Percentiles rank a stretch among this genome's conserved stretches.
Evolutionary conservation across 768 basidiomycete genomes (phyloP).

Genomic region (Dendrothele bispora): DNA sequence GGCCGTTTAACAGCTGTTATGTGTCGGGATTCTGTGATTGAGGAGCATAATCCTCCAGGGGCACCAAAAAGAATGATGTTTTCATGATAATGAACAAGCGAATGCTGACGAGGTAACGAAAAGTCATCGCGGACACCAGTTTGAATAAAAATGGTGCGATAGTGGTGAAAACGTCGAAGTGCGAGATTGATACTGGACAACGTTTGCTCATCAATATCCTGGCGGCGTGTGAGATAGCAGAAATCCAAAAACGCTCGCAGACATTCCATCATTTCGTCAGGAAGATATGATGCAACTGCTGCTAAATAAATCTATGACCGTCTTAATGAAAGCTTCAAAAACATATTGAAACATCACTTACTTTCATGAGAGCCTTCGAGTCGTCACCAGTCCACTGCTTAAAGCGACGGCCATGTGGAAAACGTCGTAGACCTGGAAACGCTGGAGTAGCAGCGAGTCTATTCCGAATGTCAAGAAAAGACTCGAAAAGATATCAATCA

Average conservation of each 20-base stretch:
- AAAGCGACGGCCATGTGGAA: slow-evolving; percentile 16
- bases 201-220: slow-evolving; percentile 9
- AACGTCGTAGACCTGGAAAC: slow-evolving; percentile 12
- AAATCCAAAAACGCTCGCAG: slow-evolving; percentile 23
- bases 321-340: no score
- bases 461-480: neutral
- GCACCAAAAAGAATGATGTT: slow-evolving; percentile 15
- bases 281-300: slow-evolving; percentile 21
- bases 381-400: slow-evolving; percentile 21
- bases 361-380: slow-evolving; percentile 23
- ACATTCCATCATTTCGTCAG: slow-evolving; percentile 14
- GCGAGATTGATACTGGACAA: slow-evolving; percentile 11
- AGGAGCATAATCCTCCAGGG: slow-evolving; percentile 20
- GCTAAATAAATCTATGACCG: slow-evolving; percentile 21
- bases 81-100: slow-evolving; percentile 15
- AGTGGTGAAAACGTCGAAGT: slow-evolving; percentile 10
- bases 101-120: slow-evolving; percentile 18
- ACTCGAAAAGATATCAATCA: neutral
- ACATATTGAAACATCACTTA: neutral
- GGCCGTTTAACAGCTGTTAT: slow-evolving; percentile 17
- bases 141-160: slow-evolving; percentile 11
- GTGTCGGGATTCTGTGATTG: slow-evolving; percentile 16
- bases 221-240: slow-evolving; percentile 20
- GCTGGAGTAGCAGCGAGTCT: slow-evolving; percentile 14
- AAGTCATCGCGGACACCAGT: slow-evolving; percentile 8